Percentiles rank a stretch among this genome's conserved stretches.
phyloP scores from a whole-genome alignment of 2,329 filamentous ascomycete genomes.

The Penicillium sp. region DNA sequence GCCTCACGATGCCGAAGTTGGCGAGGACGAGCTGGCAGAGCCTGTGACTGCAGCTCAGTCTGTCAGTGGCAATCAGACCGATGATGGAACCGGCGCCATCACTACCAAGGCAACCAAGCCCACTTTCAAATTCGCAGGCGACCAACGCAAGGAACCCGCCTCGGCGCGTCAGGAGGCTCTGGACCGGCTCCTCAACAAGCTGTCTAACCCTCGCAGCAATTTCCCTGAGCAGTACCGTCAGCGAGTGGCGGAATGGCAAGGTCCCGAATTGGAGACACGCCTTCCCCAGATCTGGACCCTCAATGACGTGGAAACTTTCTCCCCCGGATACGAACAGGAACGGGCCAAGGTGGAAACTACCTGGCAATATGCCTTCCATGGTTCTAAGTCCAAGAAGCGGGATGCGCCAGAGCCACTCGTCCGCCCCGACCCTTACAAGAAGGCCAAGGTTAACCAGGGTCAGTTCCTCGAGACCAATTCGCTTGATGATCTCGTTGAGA shows the following conservation, averaged over 20 bases:
- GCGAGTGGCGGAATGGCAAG: slow-evolving; percentile 20
- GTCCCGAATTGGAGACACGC: slow-evolving; percentile 31
- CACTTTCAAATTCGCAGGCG: not conserved
- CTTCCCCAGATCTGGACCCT: slow-evolving; percentile 41
- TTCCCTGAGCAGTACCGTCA: slow-evolving; percentile 21
- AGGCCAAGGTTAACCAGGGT: slow-evolving; percentile 30
- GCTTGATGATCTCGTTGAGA: slow-evolving; percentile 38
- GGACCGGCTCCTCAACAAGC: slow-evolving; percentile 19
- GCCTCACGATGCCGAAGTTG: slow-evolving; percentile 17
- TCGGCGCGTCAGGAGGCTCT: slow-evolving; percentile 1
- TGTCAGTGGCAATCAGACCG: slow-evolving; percentile 9
- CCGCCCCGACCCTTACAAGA: slow-evolving; percentile 40
- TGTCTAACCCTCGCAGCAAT: slow-evolving; percentile 21
- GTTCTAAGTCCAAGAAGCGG: slow-evolving; percentile 34
- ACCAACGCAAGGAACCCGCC: not conserved
- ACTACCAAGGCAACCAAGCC: not conserved
- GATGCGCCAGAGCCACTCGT: slow-evolving; percentile 25
- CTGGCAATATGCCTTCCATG: slow-evolving; percentile 38
- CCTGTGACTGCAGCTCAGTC: slow-evolving; percentile 10
- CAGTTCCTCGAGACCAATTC: slow-evolving; percentile 41
- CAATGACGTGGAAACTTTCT: slow-evolving; percentile 38
- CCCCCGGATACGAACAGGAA: slow-evolving; percentile 35
- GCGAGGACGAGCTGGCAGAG: slow-evolving; percentile 22
- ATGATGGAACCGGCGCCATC: not conserved
- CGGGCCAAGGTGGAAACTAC: slow-evolving; percentile 29